Evolutionary conservation across 164 flowering plant genomes (phyloP), one percentile per base, ranked within the genome.

Genomic region (Liriodendron chinense): DNA sequence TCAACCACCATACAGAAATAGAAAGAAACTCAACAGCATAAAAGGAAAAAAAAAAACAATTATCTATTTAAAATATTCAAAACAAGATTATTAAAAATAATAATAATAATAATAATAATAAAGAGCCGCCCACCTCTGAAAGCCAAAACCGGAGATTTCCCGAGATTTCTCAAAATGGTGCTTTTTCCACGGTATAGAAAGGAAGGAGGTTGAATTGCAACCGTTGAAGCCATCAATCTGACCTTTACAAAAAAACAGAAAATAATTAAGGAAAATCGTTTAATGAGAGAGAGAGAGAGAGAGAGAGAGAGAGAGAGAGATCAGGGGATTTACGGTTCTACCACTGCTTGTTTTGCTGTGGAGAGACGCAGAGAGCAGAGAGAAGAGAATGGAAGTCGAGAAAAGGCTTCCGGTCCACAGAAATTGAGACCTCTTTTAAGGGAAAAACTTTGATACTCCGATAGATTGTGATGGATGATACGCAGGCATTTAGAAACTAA

Each of bases 141-240:
- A 43, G 77, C 16, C 53, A 79, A 84, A 79, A 82, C 34, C 2
- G 84, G 82, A 72, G 83, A 68, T 69, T 80, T 79, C 9, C 13
- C 71, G 61, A 74, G 75, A 68, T 76, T 43, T 69, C 70, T 66
- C 72, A 83, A 73, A 70, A 78, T 77, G 84, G 87, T 59, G 73
- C 72, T 80, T 73, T 81, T 79, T 48, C 84, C 84, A 57, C 72
- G 82, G 48, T 76, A 72, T 49, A 83, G 65, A 72, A 86, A 77
- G 74, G 86, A 80, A 1, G 89, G 80, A 75, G 78, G 74, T 76
- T 83, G 69, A 71, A 64, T 73, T 65, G 82, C 73, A 80, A 78
- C 50, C 62, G 82, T 75, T 59, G 88, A 83, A 61, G 86, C 85
- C 86, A 85, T 85, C 50, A 47, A 62, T 69, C 82, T 68, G 61